Percentiles rank a stretch among this genome's conserved stretches.
Evolutionary conservation across 164 flowering plant species (phyloP).

Genomic region (Hamamelis virginiana): DNA sequence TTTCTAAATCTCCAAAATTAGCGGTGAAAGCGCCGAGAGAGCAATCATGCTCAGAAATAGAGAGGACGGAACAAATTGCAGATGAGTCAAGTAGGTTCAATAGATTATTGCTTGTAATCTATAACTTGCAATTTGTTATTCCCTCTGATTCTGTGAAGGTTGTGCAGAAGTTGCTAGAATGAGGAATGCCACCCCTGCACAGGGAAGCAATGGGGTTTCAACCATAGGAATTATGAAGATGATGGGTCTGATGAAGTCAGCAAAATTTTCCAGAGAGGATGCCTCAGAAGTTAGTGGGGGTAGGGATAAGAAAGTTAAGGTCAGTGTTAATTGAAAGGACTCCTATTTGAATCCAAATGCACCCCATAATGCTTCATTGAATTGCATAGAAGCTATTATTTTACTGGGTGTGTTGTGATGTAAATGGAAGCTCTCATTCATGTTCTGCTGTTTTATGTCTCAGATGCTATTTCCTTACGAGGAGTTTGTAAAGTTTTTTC

Average conservation of each 20-base stretch:
- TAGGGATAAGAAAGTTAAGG: conserved; percentile 51
- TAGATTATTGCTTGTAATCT: neutral
- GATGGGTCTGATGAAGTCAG: conserved; percentile 50
- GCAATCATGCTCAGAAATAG: conserved; percentile 30
- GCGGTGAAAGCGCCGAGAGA: conserved; percentile 33
- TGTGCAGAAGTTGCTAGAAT: conserved; percentile 36
- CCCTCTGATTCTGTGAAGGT: conserved; percentile 10
- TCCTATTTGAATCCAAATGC: neutral
- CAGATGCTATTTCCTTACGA: conserved; percentile 90
- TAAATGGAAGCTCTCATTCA: conserved; percentile 4
- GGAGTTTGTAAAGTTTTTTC: conserved; percentile 65
- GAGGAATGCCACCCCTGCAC: conserved; percentile 26
- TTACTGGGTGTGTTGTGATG: neutral
- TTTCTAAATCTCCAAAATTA: conserved; percentile 34
- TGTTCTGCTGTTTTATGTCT: conserved; percentile 6
- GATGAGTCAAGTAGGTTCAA: conserved; percentile 44
- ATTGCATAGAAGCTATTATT: neutral
- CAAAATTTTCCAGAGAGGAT: conserved; percentile 37
- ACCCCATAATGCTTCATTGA: neutral
- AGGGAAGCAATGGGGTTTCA: conserved; percentile 27
- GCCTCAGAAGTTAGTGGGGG: conserved; percentile 21
- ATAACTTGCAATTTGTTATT: neutral
- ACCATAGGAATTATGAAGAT: conserved; percentile 38
- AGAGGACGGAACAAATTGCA: conserved; percentile 25
- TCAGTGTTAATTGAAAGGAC: conserved; percentile 14